phyloP scores from a whole-genome alignment of 257 asterid genomes.

The Przewalskia tangutica region DNA sequence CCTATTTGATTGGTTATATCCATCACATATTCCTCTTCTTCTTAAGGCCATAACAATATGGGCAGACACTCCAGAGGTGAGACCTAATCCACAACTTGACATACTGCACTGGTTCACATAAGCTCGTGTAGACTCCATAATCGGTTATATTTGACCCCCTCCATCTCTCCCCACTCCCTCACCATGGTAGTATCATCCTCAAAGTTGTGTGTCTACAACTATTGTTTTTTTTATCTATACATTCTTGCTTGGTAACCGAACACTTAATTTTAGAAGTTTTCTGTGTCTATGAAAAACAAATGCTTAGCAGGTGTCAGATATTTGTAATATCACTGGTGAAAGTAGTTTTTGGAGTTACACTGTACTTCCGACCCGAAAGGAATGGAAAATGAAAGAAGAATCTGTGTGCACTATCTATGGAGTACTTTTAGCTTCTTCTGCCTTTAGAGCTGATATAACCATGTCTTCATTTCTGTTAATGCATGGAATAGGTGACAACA shows the following conservation, averaged over 20 bases:
- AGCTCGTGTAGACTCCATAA: neutral
- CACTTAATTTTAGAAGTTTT: neutral
- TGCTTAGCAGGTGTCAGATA: neutral
- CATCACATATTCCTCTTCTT: constrained; percentile 83
- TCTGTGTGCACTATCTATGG: too few relatives aligned
- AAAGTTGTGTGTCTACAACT: neutral
- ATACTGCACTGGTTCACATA: neutral
- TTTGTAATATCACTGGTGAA: neutral
- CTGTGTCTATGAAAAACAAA: neutral
- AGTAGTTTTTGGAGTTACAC: neutral
- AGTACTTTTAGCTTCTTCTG: neutral
- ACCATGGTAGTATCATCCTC: neutral
- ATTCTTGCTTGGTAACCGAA: neutral
- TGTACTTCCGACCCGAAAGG: neutral
- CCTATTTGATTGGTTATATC: constrained; percentile 96
- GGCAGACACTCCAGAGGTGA: constrained; percentile 96
- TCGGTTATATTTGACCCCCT: neutral
- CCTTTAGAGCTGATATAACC: neutral
- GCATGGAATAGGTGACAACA: constrained; percentile 69
- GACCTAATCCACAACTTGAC: neutral
- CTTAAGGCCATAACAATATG: constrained; percentile 84
- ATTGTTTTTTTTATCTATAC: neutral
- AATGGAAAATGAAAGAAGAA: too few relatives aligned
- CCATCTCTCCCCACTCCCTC: neutral
- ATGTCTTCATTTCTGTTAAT: neutral